A percentile compares a stretch with the other conserved stretches of the same genome.
Evolutionary conservation across 441 rosid species (phyloP).

Genomic region (Metrosideros polymorpha): DNA sequence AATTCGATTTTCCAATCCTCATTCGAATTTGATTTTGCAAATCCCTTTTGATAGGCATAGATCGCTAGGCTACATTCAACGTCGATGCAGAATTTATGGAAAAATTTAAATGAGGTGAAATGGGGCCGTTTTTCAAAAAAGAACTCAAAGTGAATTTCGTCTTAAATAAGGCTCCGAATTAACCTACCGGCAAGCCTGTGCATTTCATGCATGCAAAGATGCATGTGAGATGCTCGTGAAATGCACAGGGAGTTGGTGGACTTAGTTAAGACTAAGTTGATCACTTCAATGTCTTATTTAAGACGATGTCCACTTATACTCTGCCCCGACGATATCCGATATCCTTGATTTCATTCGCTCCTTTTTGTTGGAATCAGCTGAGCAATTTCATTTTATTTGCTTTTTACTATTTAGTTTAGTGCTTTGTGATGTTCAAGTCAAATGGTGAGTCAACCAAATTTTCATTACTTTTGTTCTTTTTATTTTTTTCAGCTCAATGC

Average conservation of each 20-base stretch:
- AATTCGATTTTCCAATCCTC: not conserved
- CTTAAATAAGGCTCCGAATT: not conserved
- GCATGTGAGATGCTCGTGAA: not conserved
- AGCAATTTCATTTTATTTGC: not conserved
- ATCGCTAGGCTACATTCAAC: not conserved
- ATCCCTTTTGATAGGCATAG: not conserved
- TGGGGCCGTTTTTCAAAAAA: not conserved
- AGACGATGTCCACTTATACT: not conserved
- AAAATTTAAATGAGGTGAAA: not conserved
- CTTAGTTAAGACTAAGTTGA: not conserved
- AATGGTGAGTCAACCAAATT: not conserved
- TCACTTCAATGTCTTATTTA: not conserved
- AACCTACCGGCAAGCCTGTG: accelerated
- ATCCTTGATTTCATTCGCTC: not conserved
- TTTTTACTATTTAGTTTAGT: not conserved
- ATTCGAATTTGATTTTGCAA: not conserved
- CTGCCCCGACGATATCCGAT: not conserved
- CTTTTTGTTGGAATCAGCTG: not conserved
- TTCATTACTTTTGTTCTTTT: not conserved
- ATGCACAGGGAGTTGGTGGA: not conserved
- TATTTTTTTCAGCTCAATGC: slow-evolving; percentile 47
- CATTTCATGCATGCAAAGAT: not conserved
- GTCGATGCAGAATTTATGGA: not conserved
- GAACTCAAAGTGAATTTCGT: not conserved
- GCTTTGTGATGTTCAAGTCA: not conserved